Percentiles rank a stretch among this genome's conserved stretches.
phyloP scores from a whole-genome alignment of 495 filamentous ascomycete species.

The Coniosporium apollinis region DNA sequence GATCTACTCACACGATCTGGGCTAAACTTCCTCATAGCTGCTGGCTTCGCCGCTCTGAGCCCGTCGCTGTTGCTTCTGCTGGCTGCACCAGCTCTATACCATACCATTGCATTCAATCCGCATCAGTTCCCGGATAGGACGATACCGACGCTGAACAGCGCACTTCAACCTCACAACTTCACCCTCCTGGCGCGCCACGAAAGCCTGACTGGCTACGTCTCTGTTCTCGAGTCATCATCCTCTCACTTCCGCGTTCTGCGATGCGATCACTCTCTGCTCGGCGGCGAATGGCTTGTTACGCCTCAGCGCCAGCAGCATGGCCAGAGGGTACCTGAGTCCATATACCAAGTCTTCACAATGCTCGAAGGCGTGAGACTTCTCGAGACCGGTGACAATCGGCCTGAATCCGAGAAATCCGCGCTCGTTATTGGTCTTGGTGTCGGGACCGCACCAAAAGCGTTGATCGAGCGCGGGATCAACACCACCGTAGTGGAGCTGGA shows the following conservation, averaged over 20 bases:
- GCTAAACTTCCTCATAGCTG: conserved; percentile 47
- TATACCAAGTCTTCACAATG: conserved; percentile 86
- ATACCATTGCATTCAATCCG: conserved; percentile 52
- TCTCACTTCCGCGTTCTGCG: conserved; percentile 67
- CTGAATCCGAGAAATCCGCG: conserved; percentile 54
- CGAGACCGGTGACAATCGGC: conserved; percentile 29
- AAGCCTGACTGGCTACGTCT: conserved; percentile 80
- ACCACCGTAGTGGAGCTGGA: conserved; percentile 92
- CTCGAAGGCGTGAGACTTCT: conserved; percentile 80
- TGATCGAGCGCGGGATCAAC: conserved; percentile 75
- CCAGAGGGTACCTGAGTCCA: conserved; percentile 49
- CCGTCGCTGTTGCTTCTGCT: conserved; percentile 50
- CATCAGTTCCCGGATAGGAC: conserved; percentile 42
- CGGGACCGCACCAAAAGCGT: conserved; percentile 71
- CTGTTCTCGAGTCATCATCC: conserved; percentile 58
- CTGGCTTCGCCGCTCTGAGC: conserved; percentile 43
- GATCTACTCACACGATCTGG: conserved; percentile 52
- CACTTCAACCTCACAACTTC: conserved; percentile 37
- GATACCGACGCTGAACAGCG: conserved; percentile 42
- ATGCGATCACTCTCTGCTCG: conserved; percentile 85
- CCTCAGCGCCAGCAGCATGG: conserved; percentile 15
- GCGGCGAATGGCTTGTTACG: conserved; percentile 74
- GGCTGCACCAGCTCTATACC: conserved; percentile 50
- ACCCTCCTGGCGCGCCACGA: conserved; percentile 62
- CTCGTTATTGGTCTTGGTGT: conserved; percentile 85